phyloP scores from a whole-genome alignment of 139 green algal species.

The Micractinium sp. region DNA sequence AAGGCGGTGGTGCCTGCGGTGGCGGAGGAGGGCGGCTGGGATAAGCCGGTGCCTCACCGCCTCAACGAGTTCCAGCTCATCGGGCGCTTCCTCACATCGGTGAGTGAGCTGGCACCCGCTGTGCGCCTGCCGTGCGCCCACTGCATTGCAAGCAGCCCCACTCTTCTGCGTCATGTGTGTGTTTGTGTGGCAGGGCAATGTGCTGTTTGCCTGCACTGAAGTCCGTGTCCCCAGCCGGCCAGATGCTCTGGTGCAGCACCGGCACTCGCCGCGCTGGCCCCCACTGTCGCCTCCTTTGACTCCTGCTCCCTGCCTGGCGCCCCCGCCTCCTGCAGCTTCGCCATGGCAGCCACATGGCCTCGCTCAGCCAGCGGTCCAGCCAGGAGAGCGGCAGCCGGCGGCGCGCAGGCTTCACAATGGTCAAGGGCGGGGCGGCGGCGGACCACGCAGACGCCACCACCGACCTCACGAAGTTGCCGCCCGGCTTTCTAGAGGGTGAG shows the following conservation, averaged over 20 bases:
- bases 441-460: slow-evolving; percentile 17
- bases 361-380: slow-evolving; percentile 1
- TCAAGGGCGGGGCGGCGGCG: neutral
- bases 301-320: neutral
- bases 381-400: slow-evolving; percentile 21
- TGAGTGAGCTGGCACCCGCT: neutral
- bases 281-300: neutral
- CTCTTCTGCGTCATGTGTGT: neutral
- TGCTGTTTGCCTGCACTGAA: neutral
- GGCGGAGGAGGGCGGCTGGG: neutral
- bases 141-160: neutral
- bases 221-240: neutral
- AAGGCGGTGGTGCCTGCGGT: slow-evolving; percentile 1
- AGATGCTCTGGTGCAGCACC: too few species aligned
- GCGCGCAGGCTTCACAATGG: neutral
- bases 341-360: neutral
- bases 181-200: neutral
- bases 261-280: neutral
- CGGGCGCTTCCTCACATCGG: neutral
- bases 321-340: neutral
- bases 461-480: slow-evolving; percentile 34
- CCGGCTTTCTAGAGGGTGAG: slow-evolving; percentile 26
- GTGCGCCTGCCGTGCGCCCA: neutral
- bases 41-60: neutral
- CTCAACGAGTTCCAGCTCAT: slow-evolving; percentile 13